Conservation (phyloP, 108 stramenopile genomes). For the Cyclotella baltica region DNA sequence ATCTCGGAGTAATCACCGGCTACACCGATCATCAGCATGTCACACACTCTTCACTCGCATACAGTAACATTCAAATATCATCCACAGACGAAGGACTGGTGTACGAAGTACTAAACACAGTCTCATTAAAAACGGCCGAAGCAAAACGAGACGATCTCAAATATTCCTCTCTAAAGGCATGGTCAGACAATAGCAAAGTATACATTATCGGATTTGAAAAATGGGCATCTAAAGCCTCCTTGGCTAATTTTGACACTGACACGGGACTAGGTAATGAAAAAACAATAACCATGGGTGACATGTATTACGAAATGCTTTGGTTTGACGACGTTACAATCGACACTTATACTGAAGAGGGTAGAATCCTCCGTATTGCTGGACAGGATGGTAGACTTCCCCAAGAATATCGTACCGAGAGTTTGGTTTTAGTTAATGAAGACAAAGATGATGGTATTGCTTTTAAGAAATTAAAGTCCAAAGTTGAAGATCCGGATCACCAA, state of each 20-base stretch:
- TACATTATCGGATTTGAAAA: neutral
- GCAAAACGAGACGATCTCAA: neutral
- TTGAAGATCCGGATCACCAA: neutral
- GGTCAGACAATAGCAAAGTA: conserved; percentile 1
- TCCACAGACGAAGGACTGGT: neutral
- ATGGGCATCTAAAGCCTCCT: neutral
- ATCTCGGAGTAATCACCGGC: neutral
- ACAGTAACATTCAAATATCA: conserved; percentile 1
- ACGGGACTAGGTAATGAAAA: neutral
- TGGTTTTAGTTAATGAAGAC: neutral
- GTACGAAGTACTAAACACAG: neutral
- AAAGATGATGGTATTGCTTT: neutral
- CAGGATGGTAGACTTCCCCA: conserved; percentile 3
- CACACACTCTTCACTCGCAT: neutral
- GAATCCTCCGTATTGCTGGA: neutral
- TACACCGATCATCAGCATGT: neutral
- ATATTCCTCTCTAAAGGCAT: neutral
- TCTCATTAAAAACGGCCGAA: conserved; percentile 1
- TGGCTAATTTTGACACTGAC: neutral
- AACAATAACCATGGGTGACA: neutral
- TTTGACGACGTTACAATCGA: neutral
- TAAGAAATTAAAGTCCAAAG: neutral
- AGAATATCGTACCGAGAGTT: neutral
- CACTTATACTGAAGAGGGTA: neutral
- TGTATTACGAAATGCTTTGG: conserved; percentile 1